Conservation (phyloP, 805 yeast species). For the Maudiozyma pseudohumilis region DNA sequence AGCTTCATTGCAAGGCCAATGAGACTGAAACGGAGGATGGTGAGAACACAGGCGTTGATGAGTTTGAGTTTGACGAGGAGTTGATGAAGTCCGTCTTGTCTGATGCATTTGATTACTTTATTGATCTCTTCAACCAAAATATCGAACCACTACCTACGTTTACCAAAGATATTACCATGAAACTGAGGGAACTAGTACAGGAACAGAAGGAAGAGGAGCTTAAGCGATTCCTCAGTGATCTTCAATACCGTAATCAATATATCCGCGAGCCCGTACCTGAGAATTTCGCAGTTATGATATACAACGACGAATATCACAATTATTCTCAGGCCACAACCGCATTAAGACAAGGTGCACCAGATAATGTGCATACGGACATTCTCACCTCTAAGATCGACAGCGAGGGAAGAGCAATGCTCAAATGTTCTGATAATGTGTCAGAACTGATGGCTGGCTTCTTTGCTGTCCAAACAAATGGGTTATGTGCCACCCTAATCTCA, state of each 20-base stretch:
- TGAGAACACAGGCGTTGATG: conserved; percentile 16
- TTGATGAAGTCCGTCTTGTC: conserved; percentile 23
- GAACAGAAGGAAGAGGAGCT: conserved; percentile 13
- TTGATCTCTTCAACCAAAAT: conserved; percentile 32
- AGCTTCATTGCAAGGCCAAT: conserved; percentile 40
- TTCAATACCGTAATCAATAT: conserved; percentile 7
- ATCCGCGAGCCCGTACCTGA: conserved; percentile 9
- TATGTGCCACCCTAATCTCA: conserved; percentile 46
- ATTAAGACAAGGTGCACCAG: conserved; percentile 33
- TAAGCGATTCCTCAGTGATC: conserved; percentile 13
- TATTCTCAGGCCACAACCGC: conserved; percentile 44
- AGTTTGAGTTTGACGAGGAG: conserved; percentile 7
- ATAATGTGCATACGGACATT: conserved; percentile 26
- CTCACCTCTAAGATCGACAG: conserved; percentile 37
- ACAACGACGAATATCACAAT: conserved; percentile 73
- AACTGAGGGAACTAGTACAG: conserved; percentile 23
- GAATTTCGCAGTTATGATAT: conserved; percentile 45
- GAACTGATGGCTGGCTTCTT: conserved; percentile 29
- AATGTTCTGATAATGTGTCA: conserved; percentile 25
- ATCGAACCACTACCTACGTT: conserved; percentile 26
- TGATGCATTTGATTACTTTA: conserved; percentile 32
- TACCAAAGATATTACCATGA: conserved; percentile 22
- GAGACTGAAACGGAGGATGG: conserved; percentile 24
- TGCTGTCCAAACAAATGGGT: conserved; percentile 37
- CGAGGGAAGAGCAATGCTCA: conserved; percentile 42